Conservation (phyloP, 306 rosid species). For the Cucurbita ficifolia region DNA sequence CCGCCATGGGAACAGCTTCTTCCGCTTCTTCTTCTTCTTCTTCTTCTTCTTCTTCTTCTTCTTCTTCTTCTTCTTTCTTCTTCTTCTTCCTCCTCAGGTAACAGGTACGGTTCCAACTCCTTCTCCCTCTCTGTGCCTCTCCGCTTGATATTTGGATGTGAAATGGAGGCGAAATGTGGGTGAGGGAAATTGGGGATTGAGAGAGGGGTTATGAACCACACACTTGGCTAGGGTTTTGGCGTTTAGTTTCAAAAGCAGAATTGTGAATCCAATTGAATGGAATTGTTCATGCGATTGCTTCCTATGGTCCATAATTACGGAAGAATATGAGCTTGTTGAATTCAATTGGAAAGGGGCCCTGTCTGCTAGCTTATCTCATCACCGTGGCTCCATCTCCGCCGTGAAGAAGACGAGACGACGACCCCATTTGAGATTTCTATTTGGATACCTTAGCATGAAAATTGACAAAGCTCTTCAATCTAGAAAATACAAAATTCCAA, state of each 20-base stretch:
- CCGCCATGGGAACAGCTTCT: slow-evolving; percentile 35
- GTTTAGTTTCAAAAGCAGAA: not conserved
- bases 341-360: not conserved
- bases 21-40: not conserved
- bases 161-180: not conserved
- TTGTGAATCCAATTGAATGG: not conserved
- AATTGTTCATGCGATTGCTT: not conserved
- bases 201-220: not conserved
- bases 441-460: not conserved
- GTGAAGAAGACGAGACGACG: not conserved
- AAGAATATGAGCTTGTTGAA: not conserved
- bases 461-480: no score
- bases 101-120: not conserved
- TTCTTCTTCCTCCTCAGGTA: no score
- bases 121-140: not conserved
- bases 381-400: not conserved
- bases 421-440: not conserved
- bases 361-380: not conserved
- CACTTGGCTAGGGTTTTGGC: not conserved
- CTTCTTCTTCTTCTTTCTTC: not conserved
- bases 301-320: not conserved
- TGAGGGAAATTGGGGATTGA: not conserved
- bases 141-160: not conserved
- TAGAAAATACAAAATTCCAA: no score
- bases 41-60: not conserved